Conservation (phyloP, 345 rosid species). For the sweet orange (Citrus sinensis) region DVS_A1.0 CM039168.1:22935001-22935500, state of each 20-base stretch:
- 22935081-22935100: background rate
- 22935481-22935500: too few species aligned
- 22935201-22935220: background rate
- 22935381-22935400: too few species aligned
- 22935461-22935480: too few species aligned
- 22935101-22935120: background rate
- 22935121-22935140: background rate
- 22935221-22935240: background rate
- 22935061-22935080: slow-evolving; percentile 2
- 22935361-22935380: too few species aligned
- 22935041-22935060: background rate
- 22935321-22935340: too few species aligned
- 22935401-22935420: too few species aligned
- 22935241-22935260: slow-evolving; percentile 2
- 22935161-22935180: background rate
- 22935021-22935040: slow-evolving; percentile 6
- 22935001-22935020: background rate
- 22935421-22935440: too few species aligned
- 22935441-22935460: too few species aligned
- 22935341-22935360: too few species aligned
- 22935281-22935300: too few species aligned
- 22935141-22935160: background rate
- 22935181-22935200: background rate
- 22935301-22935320: too few species aligned
- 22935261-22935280: too few species aligned